These are phyloP conservation scores for Testicularia cyperi DNA, from an alignment of 1,284 basidiomycete genomes.

Conservation along the genomic window DNA sequence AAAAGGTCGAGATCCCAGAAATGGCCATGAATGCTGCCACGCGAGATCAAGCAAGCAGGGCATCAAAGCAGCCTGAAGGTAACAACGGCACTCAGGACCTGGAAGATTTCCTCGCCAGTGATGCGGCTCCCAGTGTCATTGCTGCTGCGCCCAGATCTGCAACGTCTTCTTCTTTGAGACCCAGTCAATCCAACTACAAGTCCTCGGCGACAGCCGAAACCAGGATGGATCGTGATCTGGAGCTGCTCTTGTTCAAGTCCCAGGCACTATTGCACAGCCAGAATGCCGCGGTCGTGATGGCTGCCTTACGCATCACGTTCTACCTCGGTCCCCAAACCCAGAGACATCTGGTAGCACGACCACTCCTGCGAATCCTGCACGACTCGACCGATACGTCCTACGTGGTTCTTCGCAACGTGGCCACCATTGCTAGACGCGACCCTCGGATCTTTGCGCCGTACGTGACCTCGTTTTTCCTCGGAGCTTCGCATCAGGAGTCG, in stretches of 20 bases:
- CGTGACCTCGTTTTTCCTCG: conserved; percentile 35
- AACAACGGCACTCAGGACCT: conserved; percentile 15
- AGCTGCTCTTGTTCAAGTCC: conserved; percentile 42
- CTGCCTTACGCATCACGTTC: conserved; percentile 25
- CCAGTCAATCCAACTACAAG: neutral
- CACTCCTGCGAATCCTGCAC: conserved; percentile 36
- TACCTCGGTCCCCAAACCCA: conserved; percentile 20
- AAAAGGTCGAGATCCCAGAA: neutral
- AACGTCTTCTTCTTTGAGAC: neutral
- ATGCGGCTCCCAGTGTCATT: neutral
- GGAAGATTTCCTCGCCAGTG: conserved; percentile 26
- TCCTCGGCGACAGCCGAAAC: neutral
- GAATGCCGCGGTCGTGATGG: conserved; percentile 47
- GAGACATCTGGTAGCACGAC: conserved; percentile 9
- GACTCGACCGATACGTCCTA: conserved; percentile 36
- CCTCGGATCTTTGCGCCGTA: conserved; percentile 24
- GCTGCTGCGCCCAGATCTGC: neutral
- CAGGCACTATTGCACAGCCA: conserved; percentile 36
- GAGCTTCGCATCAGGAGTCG: conserved; percentile 42
- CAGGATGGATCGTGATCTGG: conserved; percentile 46
- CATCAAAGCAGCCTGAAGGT: neutral
- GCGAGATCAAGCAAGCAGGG: neutral
- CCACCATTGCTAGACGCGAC: conserved; percentile 15
- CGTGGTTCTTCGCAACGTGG: conserved; percentile 34
- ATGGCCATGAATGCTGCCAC: neutral